A percentile compares a stretch with the other conserved stretches of the same genome.
These are phyloP conservation scores for Fraxinus sp. DNA, from an alignment of 305 asterid genomes.

Conservation along the genomic window DNA sequence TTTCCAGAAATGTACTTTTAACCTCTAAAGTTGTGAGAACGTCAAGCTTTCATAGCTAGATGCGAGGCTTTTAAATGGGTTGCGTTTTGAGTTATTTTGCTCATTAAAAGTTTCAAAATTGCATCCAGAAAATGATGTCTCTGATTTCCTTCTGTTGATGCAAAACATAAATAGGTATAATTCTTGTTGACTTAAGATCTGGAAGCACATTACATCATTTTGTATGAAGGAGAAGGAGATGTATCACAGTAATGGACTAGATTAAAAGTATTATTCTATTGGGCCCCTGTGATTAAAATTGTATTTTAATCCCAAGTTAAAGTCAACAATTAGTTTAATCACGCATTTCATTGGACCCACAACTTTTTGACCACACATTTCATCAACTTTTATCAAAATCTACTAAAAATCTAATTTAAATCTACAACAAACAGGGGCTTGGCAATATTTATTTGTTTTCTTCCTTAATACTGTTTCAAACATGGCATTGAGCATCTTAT, in stretches of 20 bases:
- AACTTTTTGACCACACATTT: background rate
- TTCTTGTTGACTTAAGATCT: background rate
- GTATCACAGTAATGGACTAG: background rate
- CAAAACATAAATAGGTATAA: background rate
- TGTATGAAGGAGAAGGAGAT: background rate
- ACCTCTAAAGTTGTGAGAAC: background rate
- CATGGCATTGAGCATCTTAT: background rate
- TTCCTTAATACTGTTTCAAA: background rate
- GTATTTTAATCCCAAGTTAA: background rate
- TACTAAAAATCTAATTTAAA: background rate
- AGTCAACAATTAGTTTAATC: background rate
- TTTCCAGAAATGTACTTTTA: background rate
- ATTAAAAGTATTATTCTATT: background rate
- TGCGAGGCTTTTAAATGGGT: background rate
- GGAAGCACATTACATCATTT: background rate
- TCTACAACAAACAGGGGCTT: background rate
- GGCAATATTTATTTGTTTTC: background rate
- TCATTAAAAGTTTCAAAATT: background rate
- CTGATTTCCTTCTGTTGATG: background rate
- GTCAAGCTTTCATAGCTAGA: background rate
- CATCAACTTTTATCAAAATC: background rate
- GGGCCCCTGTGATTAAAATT: background rate
- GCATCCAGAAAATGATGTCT: background rate
- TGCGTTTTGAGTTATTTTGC: background rate
- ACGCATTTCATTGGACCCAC: background rate